Evolutionary conservation across 345 rosid genomes (phyloP).

Genomic region (Cochlearia excelsa): DNA sequence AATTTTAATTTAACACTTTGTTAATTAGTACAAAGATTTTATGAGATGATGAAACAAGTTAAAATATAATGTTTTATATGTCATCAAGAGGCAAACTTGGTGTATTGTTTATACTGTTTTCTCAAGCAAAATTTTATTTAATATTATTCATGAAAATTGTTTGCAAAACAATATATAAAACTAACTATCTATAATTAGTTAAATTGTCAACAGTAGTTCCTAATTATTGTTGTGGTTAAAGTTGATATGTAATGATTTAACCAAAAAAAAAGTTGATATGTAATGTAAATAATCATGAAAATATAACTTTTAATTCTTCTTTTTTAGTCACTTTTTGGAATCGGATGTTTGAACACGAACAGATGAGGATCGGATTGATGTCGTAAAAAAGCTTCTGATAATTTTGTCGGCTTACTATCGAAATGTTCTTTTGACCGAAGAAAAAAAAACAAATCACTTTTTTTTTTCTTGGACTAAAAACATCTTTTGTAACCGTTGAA

Average conservation of each 20-base stretch:
- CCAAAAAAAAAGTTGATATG: background rate
- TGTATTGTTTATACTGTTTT: too few relatives aligned
- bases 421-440: constrained; percentile 35
- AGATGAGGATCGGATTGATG: constrained; percentile 32
- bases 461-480: constrained; percentile 13
- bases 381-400: constrained; percentile 30
- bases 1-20: background rate
- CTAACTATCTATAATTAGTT: too few relatives aligned
- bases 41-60: too few relatives aligned
- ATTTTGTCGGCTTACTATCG: constrained; percentile 31
- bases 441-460: constrained; percentile 8
- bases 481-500: constrained; percentile 19
- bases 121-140: too few relatives aligned
- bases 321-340: constrained; percentile 10
- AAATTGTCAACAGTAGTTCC: too few relatives aligned
- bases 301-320: background rate
- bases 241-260: background rate
- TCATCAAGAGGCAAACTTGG: too few relatives aligned
- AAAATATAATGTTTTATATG: too few relatives aligned
- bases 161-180: too few relatives aligned
- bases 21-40: too few relatives aligned
- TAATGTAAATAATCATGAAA: constrained; percentile 7
- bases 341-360: constrained; percentile 32
- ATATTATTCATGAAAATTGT: too few relatives aligned
- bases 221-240: background rate